Evolutionary conservation across 2,329 filamentous ascomycete species (phyloP).

Genomic region (Verticillium klebahnii): DNA sequence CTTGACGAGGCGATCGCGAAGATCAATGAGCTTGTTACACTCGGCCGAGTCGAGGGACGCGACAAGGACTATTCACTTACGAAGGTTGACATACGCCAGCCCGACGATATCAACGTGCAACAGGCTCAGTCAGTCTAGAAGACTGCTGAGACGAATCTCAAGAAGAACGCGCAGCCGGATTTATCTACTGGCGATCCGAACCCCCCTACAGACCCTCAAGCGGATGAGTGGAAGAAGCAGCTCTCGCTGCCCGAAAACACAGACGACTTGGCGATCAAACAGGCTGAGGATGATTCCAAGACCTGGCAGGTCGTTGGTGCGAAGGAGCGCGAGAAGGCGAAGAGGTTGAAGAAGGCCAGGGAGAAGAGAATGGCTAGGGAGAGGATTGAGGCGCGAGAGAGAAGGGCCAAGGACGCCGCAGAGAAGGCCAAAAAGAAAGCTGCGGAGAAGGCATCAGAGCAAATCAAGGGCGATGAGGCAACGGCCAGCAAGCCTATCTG

Average conservation of each 20-base stretch:
- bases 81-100: background rate
- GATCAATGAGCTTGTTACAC: too few species aligned
- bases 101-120: too few species aligned
- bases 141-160: background rate
- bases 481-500: too few species aligned
- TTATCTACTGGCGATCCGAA: too few species aligned
- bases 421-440: too few species aligned
- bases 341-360: background rate
- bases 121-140: background rate
- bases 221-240: background rate
- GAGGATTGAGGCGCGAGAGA: too few species aligned
- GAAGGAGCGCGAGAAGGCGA: background rate
- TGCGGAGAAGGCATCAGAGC: too few species aligned
- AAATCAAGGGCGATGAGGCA: too few species aligned
- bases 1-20: too few species aligned
- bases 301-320: background rate
- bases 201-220: too few species aligned
- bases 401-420: too few species aligned
- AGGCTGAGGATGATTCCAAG: background rate
- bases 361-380: background rate
- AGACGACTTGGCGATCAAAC: background rate
- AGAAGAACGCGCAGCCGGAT: too few species aligned
- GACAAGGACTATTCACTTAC: background rate
- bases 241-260: background rate
- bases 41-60: background rate